Conservation (phyloP, 2,329 filamentous ascomycete genomes). For the Talaromyces sp. region DNA sequence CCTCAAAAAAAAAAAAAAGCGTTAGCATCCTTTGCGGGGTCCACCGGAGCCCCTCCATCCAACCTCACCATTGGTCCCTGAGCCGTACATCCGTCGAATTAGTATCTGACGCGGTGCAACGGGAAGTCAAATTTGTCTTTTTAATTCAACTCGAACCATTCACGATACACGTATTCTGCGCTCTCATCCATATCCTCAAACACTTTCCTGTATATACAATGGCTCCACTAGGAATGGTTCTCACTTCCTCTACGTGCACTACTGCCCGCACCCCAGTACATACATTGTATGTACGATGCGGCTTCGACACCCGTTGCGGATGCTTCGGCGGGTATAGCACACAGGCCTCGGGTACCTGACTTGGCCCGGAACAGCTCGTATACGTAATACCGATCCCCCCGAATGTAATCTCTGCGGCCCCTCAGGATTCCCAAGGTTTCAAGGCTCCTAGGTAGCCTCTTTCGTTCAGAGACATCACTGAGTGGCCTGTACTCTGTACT, state of each 20-base stretch:
- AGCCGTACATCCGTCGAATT: conserved; percentile 7
- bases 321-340: background rate
- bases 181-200: no score
- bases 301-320: background rate
- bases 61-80: conserved; percentile 13
- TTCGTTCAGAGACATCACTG: background rate
- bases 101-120: conserved; percentile 8
- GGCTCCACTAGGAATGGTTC: no score
- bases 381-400: conserved; percentile 2
- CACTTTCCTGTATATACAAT: no score
- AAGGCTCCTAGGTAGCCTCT: background rate
- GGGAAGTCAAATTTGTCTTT: conserved; percentile 8
- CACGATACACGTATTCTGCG: background rate
- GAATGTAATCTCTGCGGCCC: background rate
- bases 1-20: background rate
- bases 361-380: background rate
- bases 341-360: conserved; percentile 8
- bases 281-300: background rate
- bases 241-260: background rate
- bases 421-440: background rate
- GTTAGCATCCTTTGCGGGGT: conserved; percentile 19
- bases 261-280: background rate
- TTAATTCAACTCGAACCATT: background rate
- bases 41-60: conserved; percentile 22
- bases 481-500: no score